Evolutionary conservation across 257 asterid species (phyloP).

Genomic region (Vinca minor): DNA sequence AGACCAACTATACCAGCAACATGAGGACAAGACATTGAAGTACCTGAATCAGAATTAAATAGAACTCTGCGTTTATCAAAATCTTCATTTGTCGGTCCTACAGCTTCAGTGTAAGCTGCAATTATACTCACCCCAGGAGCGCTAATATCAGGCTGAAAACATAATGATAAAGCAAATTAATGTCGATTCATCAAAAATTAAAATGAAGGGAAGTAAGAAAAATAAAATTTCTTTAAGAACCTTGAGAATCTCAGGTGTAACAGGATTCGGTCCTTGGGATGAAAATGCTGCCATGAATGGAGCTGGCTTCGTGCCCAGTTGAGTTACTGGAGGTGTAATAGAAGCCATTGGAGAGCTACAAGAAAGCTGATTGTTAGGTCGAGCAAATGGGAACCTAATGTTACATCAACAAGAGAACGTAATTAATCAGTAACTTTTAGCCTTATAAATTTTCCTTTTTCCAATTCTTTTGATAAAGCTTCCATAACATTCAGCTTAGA

Average conservation of each 20-base stretch:
- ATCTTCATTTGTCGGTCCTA: slow-evolving; percentile 58
- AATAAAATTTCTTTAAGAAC: slow-evolving; percentile 2
- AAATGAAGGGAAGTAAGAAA: no score
- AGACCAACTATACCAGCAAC: slow-evolving; percentile 82
- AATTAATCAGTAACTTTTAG: neutral
- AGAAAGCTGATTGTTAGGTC: neutral
- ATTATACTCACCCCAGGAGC: slow-evolving; percentile 91
- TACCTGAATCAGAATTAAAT: slow-evolving; percentile 68
- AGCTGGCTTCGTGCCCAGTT: neutral
- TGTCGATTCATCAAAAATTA: neutral
- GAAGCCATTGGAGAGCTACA: neutral
- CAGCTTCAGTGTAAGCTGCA: slow-evolving; percentile 70
- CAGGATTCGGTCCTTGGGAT: neutral
- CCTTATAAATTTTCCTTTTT: neutral
- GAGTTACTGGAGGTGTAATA: neutral
- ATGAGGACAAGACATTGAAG: slow-evolving; percentile 98
- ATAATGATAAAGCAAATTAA: neutral
- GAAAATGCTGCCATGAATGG: neutral
- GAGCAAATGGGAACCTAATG: neutral
- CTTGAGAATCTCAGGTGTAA: neutral
- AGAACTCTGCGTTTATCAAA: slow-evolving; percentile 50
- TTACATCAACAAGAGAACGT: neutral
- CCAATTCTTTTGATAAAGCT: neutral
- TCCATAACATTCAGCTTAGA: neutral
- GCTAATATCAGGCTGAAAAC: slow-evolving; percentile 85